Base-by-base conservation (phyloP, 371 early-diverging fungal genomes). In the Mortierella sp. region DNA sequence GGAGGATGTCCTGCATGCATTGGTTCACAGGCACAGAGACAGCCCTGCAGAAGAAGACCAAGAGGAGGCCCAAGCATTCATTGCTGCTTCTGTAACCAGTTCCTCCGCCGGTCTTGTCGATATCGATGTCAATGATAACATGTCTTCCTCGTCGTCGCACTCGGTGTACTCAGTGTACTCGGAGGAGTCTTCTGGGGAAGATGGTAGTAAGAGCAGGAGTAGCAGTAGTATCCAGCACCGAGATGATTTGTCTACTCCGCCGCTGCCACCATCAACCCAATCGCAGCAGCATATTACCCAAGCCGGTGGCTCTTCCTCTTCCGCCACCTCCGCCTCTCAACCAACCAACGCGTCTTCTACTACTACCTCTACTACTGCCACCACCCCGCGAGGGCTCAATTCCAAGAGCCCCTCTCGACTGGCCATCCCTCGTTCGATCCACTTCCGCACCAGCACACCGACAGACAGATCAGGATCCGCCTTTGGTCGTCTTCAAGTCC, bases 341-440 rank as follows among this genome's bases (percentile, higher is more conserved):
- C 37, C 34, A 22, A 22, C 61, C 22, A 9, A 8, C 22, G 24
- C 50, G n/a, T n/a, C 45, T 19, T n/a, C 45, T 19, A 55, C 19
- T 58, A 34, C 31, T 34, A 14, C 34, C 2, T 34, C 58, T 10
- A 50, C n/a, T 19, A 34, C 61, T 22, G 39, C 61, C 34, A 34
- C 34, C 39, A 19, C 37, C 2, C 34, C 61, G n/a, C n/a, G n/a
- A 34, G 61, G 10, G 39, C 61, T 61, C 8, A 37, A 34, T 22
- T 39, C 61, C 37, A 61, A 61, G 22, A 61, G 34, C 37, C 37
- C 61, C 37, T 61, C 61, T 4, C 37, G 61, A 37, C 19, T 61
- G 5, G 16, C 61, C 61, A 61, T 61, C 61, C 61, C 61, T 8
- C 37, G 61, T 9, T 61, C 61, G 61, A 61, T 61, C 55, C 44